Conservation (phyloP, 495 filamentous ascomycete genomes). For the Glutinoglossum americanum region DNA sequence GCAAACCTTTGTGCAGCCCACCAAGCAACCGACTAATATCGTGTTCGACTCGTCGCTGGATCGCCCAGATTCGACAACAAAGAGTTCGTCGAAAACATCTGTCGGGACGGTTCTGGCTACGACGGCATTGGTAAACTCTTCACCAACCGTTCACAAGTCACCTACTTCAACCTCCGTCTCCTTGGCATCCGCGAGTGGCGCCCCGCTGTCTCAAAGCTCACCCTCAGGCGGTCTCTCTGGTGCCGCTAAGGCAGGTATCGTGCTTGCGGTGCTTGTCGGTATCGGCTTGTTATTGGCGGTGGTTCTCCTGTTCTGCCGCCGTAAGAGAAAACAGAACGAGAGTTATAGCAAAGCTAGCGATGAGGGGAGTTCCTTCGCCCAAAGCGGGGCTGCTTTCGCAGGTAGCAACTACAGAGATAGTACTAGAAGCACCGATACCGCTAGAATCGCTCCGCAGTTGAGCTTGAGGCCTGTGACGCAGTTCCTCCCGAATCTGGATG, state of each 20-base stretch:
- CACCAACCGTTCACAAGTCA: neutral
- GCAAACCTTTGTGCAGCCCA: neutral
- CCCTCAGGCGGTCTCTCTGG: slow-evolving; percentile 26
- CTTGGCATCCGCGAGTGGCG: slow-evolving; percentile 2
- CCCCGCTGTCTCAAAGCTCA: neutral
- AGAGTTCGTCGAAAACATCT: neutral
- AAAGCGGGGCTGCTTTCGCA: slow-evolving; percentile 7
- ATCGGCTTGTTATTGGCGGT: slow-evolving; percentile 38
- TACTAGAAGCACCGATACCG: slow-evolving; percentile 20
- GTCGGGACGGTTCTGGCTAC: neutral
- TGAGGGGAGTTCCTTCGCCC: slow-evolving; percentile 33
- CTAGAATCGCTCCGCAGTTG: slow-evolving; percentile 43
- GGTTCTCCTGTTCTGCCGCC: slow-evolving; percentile 40
- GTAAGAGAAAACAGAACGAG: slow-evolving; percentile 38
- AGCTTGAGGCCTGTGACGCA: slow-evolving; percentile 76
- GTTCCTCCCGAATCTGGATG: slow-evolving; percentile 49
- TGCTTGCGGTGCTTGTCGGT: slow-evolving; percentile 50
- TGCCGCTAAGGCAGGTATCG: slow-evolving; percentile 65
- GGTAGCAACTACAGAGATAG: slow-evolving; percentile 23
- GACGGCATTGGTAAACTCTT: neutral
- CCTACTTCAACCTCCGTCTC: neutral
- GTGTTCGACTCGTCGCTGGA: neutral
- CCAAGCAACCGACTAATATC: neutral
- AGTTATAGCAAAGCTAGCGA: slow-evolving; percentile 27
- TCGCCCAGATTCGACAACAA: neutral